Percentiles rank a stretch among this genome's conserved stretches.
phyloP scores from a whole-genome alignment of 306 rosid species.

The Ormosia semicastrata region DNA sequence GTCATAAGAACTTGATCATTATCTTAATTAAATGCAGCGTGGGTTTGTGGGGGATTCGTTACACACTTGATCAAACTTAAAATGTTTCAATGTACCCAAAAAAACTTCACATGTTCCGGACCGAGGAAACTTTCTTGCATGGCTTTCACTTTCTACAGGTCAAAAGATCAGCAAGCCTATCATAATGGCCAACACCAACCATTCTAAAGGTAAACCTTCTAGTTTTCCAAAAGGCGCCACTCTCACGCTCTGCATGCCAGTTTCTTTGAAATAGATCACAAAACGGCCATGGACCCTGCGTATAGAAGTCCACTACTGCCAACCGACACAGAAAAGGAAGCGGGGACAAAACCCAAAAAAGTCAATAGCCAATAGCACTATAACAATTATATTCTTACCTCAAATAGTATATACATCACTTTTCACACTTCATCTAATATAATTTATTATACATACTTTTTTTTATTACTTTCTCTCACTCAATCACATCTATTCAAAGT shows the following conservation, averaged over 20 bases:
- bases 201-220: neutral
- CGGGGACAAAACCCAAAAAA: neutral
- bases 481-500: too few species aligned
- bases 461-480: too few species aligned
- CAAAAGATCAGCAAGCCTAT: neutral
- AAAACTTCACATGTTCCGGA: neutral
- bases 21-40: neutral
- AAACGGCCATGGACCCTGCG: neutral
- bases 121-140: neutral
- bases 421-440: too few species aligned
- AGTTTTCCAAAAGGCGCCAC: neutral
- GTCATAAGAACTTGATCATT: neutral
- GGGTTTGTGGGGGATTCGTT: neutral
- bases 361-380: neutral
- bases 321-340: neutral
- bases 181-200: neutral
- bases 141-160: slow-evolving; percentile 10
- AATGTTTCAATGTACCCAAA: too few species aligned
- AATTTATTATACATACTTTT: too few species aligned
- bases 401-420: too few species aligned
- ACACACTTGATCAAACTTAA: neutral
- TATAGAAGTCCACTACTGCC: neutral
- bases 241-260: neutral
- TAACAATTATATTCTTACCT: too few species aligned
- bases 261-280: neutral